phyloP scores from a whole-genome alignment of 2,329 filamentous ascomycete genomes.

The Ophiocordyceps australis region DNA sequence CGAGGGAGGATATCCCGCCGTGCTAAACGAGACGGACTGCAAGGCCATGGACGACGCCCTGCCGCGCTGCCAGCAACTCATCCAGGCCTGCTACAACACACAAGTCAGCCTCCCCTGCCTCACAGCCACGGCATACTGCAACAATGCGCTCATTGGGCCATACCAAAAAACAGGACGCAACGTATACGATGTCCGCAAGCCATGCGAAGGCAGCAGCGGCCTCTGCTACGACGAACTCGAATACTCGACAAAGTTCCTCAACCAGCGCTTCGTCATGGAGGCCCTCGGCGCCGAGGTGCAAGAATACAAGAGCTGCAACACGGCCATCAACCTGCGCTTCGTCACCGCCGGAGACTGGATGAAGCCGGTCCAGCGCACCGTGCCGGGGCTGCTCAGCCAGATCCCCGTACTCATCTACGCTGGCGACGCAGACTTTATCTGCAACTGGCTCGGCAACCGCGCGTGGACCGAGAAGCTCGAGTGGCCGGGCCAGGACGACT shows the following conservation, averaged over 20 bases:
- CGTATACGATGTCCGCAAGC: conserved; percentile 80
- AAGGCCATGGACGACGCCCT: conserved; percentile 80
- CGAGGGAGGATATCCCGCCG: conserved; percentile 77
- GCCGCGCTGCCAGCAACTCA: conserved; percentile 71
- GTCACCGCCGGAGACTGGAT: conserved; percentile 95
- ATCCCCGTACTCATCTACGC: conserved; percentile 92
- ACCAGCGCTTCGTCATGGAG: conserved; percentile 64
- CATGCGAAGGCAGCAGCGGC: conserved; percentile 56
- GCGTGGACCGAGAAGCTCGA: conserved; percentile 87
- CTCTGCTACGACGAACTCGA: conserved; percentile 85
- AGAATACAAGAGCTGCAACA: conserved; percentile 88
- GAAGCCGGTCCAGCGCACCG: conserved; percentile 83
- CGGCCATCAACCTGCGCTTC: conserved; percentile 96
- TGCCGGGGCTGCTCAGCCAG: conserved; percentile 69
- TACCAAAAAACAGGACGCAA: conserved; percentile 89
- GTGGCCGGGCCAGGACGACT: conserved; percentile 73
- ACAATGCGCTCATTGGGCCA: conserved; percentile 81
- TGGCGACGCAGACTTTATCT: conserved; percentile 72
- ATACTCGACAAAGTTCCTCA: conserved; percentile 75
- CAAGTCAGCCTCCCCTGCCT: conserved; percentile 85
- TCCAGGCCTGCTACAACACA: conserved; percentile 76
- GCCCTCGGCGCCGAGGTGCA: conserved; percentile 78
- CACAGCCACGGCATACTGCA: conserved; percentile 86
- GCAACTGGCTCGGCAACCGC: conserved; percentile 97
- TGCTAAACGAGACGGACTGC: conserved; percentile 62